phyloP scores from a whole-genome alignment of 83 land plant species.

The Larix sibirica region DNA sequence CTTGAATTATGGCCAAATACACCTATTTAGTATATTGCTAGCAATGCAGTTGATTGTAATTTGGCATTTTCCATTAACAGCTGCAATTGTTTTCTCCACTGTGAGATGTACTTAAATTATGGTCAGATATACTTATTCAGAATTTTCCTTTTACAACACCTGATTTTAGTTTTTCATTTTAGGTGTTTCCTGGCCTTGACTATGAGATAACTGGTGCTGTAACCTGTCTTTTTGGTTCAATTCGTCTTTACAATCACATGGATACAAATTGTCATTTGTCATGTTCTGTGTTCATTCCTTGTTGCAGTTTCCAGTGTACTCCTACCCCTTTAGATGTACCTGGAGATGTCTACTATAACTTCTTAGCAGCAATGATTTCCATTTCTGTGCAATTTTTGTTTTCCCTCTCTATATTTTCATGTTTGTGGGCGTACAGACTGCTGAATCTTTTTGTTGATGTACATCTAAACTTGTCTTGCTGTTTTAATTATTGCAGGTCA shows the following conservation, averaged over 20 bases:
- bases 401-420: background rate
- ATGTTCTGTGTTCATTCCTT: too few relatives aligned
- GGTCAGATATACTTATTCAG: too few relatives aligned
- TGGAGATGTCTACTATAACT: too few relatives aligned
- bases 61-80: too few relatives aligned
- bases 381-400: background rate
- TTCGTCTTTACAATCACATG: background rate
- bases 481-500: slow-evolving; percentile 46
- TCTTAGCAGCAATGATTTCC: background rate
- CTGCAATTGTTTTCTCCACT: too few relatives aligned
- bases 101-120: too few relatives aligned
- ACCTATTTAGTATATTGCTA: too few relatives aligned
- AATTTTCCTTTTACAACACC: background rate
- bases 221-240: background rate
- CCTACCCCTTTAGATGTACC: background rate
- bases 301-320: background rate
- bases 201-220: background rate
- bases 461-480: background rate
- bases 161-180: background rate
- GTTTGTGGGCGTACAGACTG: too few relatives aligned
- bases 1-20: background rate
- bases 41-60: too few relatives aligned
- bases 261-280: too few relatives aligned
- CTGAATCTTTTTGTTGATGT: background rate
- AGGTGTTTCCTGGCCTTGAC: background rate